These are phyloP conservation scores for Naegleria gruberi DNA, from an alignment of 208 protist genomes.

Conservation along the genomic window DNA sequence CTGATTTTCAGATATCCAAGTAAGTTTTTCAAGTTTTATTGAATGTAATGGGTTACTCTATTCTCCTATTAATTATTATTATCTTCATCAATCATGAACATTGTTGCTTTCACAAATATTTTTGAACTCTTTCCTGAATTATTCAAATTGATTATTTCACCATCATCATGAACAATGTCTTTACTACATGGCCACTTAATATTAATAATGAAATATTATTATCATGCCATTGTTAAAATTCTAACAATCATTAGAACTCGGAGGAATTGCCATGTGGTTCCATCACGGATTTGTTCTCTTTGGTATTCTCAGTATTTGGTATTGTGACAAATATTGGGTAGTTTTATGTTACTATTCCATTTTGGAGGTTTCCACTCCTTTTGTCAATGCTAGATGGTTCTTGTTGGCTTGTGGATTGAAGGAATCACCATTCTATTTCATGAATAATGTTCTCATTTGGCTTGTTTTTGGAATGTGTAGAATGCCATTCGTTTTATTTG, in stretches of 20 bases:
- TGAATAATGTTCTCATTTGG: background rate
- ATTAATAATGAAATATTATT: background rate
- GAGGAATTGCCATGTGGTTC: background rate
- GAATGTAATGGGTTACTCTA: too few species aligned
- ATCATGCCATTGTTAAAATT: background rate
- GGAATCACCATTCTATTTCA: background rate
- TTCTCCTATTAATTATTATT: too few species aligned
- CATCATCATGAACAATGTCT: background rate
- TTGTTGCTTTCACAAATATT: too few species aligned
- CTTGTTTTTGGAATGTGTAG: background rate
- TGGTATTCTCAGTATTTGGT: background rate
- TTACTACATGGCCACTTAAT: background rate
- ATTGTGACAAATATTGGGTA: background rate
- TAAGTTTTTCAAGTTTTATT: background rate
- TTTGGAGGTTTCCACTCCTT: background rate
- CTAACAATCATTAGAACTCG: background rate
- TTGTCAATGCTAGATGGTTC: background rate
- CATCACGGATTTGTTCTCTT: background rate
- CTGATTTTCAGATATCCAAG: background rate
- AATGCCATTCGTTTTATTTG: background rate
- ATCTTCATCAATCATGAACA: too few species aligned
- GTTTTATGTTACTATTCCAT: background rate
- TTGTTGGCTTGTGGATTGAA: background rate
- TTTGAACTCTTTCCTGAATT: too few species aligned
- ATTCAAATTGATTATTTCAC: too few species aligned